Conservation (phyloP, 2,329 filamentous ascomycete genomes). For the Coleophoma cylindrospora region DNA sequence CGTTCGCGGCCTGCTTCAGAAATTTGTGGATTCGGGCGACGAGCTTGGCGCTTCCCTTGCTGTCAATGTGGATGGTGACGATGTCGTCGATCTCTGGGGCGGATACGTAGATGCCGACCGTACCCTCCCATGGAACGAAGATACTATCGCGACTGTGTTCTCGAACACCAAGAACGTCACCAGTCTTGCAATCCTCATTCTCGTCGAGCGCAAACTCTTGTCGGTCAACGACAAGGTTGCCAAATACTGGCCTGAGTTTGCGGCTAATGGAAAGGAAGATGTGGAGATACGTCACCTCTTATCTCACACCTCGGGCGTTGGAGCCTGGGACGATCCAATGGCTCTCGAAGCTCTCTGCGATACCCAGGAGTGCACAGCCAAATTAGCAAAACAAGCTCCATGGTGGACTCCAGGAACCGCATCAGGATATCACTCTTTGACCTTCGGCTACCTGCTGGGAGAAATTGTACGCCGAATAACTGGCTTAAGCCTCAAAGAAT, state of each 20-base stretch:
- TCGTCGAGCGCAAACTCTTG: slow-evolving; percentile 15
- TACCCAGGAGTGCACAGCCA: slow-evolving; percentile 20
- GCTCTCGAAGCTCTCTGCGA: slow-evolving; percentile 29
- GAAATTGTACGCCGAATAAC: slow-evolving; percentile 36
- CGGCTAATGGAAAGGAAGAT: slow-evolving; percentile 32
- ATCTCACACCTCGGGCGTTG: slow-evolving; percentile 32
- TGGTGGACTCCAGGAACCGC: slow-evolving; percentile 39
- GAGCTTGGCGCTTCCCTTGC: slow-evolving; percentile 40
- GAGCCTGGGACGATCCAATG: slow-evolving; percentile 27
- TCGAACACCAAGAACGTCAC: not conserved
- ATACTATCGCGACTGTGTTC: slow-evolving; percentile 27
- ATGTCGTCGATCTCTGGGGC: slow-evolving; percentile 40
- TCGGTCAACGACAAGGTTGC: slow-evolving; percentile 31
- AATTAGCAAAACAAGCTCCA: slow-evolving; percentile 34
- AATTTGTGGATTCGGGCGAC: slow-evolving; percentile 29
- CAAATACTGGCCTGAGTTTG: slow-evolving; percentile 42
- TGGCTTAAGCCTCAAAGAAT: slow-evolving; percentile 36
- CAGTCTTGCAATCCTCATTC: not conserved
- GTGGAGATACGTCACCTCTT: slow-evolving; percentile 35
- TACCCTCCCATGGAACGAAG: slow-evolving; percentile 29
- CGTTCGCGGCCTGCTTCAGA: slow-evolving; percentile 28
- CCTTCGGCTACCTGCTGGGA: slow-evolving; percentile 35
- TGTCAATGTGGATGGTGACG: slow-evolving; percentile 34
- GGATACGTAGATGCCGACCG: slow-evolving; percentile 28
- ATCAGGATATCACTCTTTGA: slow-evolving; percentile 36